These are phyloP conservation scores for Pleurostoma richardsiae DNA, from an alignment of 2,329 filamentous ascomycete genomes.

Conservation along the genomic window DNA sequence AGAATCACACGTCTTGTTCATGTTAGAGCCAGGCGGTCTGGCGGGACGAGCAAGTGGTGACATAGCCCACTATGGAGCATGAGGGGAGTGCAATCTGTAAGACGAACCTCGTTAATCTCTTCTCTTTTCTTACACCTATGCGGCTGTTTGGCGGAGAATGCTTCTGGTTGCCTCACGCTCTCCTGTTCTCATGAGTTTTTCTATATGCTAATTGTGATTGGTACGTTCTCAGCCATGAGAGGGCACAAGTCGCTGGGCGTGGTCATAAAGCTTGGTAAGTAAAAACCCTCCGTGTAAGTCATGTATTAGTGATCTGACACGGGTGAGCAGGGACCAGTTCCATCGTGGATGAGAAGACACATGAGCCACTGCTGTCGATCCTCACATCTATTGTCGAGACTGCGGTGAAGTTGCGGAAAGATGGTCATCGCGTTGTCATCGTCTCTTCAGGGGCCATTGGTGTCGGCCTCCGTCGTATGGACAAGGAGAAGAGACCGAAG, in stretches of 20 bases:
- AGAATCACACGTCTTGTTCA: no score
- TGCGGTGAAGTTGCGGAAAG: slow-evolving; percentile 76
- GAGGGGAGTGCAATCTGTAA: no score
- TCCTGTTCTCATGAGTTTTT: no score
- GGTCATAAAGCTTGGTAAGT: slow-evolving; percentile 82
- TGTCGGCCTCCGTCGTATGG: slow-evolving; percentile 85
- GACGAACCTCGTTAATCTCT: no score
- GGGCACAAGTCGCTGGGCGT: slow-evolving; percentile 62
- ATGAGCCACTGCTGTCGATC: slow-evolving; percentile 87
- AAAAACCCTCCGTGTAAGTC: slow-evolving; percentile 1
- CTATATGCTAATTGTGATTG: no score
- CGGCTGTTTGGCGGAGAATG: no score
- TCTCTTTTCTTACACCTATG: no score
- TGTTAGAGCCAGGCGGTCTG: no score
- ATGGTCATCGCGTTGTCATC: slow-evolving; percentile 91
- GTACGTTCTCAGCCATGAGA: slow-evolving; percentile 52
- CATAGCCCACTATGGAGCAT: no score
- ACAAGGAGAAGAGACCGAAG: slow-evolving; percentile 81
- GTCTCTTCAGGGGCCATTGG: slow-evolving; percentile 97
- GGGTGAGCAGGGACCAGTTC: slow-evolving; percentile 76
- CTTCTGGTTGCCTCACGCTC: no score
- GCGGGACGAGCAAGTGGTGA: no score
- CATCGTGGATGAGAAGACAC: slow-evolving; percentile 95
- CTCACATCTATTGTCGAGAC: slow-evolving; percentile 93
- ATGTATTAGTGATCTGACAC: slow-evolving; percentile 2